Conservation (phyloP, 148 eudicot species). For the Rhododendron ovatum region DNA sequence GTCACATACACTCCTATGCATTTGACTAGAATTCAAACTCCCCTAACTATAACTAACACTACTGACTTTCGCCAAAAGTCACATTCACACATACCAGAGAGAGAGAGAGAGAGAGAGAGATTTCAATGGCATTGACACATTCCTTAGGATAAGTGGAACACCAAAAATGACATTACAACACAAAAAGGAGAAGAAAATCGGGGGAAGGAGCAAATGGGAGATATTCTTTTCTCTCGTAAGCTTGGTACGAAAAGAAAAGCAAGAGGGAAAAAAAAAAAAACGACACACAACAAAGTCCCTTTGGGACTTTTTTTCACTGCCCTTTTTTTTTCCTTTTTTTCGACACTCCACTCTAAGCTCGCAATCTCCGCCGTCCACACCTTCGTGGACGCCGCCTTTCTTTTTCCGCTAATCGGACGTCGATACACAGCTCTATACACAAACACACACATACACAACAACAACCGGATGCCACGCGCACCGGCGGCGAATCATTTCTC, state of each 20-base stretch:
- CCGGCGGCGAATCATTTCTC: background rate
- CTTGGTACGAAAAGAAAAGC: background rate
- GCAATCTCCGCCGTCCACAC: background rate
- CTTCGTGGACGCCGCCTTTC: background rate
- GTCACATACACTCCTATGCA: no score
- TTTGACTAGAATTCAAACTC: no score
- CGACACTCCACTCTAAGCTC: slow-evolving; percentile 7
- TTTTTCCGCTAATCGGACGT: background rate
- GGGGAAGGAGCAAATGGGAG: slow-evolving; percentile 16
- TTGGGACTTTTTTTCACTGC: background rate
- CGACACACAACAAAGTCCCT: background rate
- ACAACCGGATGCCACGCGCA: background rate
- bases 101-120: background rate
- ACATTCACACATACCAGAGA: background rate
- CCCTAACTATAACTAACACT: no score
- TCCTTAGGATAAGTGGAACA: background rate
- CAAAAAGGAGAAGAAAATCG: background rate
- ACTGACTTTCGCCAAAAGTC: no score
- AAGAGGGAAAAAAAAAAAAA: background rate
- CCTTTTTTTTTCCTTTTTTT: no score
- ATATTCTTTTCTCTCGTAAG: background rate
- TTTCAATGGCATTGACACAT: background rate
- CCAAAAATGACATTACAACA: background rate
- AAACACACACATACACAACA: background rate
- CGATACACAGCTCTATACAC: background rate